Base-by-base conservation (phyloP, 2,329 filamentous ascomycete genomes). In the Chrysoporthe austroafricana region DNA sequence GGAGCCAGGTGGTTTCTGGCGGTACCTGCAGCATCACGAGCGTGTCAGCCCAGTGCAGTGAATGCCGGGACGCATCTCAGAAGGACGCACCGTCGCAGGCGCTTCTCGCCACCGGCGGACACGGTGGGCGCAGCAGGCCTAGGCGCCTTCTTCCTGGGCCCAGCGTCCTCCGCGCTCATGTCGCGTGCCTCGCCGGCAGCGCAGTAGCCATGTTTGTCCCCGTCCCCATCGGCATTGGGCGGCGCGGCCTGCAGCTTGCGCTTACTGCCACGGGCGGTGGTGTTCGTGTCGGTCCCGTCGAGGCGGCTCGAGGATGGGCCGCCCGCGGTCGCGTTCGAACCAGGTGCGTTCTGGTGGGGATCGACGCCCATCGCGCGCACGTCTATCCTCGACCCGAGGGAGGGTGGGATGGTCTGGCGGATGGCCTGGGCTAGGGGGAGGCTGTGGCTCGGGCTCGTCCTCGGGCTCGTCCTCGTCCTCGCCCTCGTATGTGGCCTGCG, bases 1-100 rank as follows among this genome's bases (percentile, higher is more conserved):
- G 13, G 71, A 67, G 46, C 75, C 72, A 0, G 80, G 78, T 9
- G 80, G 70, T 7, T 76, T 67, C 2, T 73, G 14, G 16, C 80
- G 76, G 63, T 78, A 74, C 62, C 73, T 75, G 62, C 1, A 2
- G 26, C 8, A 26, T 21, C 4, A 21, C 2, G 5, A 11, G 8
- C 6, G 6, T 61, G 58, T 67, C 50, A 66, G 63, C n/a, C 1
- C 5, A 43, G 56, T 1, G 36, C 16, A 26, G 26, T 26, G n/a
- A 34, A 1, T 26, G 2, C 34, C n/a, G 14, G 16, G 16, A 6
- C 14, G 9, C 13, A 64, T n/a, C n/a, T 11, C 13, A 9, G 32
- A 36, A 50, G 60, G 42, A 60, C 57, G 5, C 3, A 67, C 68
- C 62, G 64, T 50, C 68, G 65, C 54, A 69, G 62, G 4, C 68